A percentile compares a stretch with the other conserved stretches of the same genome.
Conservation (phyloP, 257 asterid genomes). For the Plantago major region DNA sequence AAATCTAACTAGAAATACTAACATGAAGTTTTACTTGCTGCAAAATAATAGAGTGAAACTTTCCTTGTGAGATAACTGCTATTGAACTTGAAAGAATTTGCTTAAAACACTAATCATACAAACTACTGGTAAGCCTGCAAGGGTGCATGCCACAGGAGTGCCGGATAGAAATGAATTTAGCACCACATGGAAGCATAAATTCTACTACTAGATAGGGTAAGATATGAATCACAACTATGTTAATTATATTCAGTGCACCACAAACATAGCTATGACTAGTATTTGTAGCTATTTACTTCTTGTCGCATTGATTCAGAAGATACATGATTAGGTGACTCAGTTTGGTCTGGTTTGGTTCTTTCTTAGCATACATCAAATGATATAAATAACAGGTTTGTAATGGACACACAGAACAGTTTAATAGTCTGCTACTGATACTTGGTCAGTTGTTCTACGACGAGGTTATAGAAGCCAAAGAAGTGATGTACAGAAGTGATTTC, state of each 20-base stretch:
- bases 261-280: no score
- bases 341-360: no score
- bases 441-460: background rate
- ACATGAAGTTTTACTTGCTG: slow-evolving; percentile 10
- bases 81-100: no score
- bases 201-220: no score
- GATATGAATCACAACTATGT: no score
- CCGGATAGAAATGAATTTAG: background rate
- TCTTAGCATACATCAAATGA: no score
- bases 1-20: slow-evolving; percentile 3
- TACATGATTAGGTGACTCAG: no score
- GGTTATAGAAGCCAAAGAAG: slow-evolving; percentile 1
- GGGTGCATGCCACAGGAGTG: background rate
- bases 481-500: background rate
- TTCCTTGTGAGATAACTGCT: no score
- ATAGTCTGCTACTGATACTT: background rate
- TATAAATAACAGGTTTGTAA: background rate
- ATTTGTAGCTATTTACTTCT: background rate
- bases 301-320: background rate
- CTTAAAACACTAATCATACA: no score
- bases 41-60: background rate
- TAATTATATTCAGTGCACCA: no score
- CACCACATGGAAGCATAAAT: background rate
- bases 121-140: no score
- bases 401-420: background rate